Percentiles rank a stretch among this genome's conserved stretches.
phyloP scores from a whole-genome alignment of 768 basidiomycete species.

The Galerina marginata region DNA sequence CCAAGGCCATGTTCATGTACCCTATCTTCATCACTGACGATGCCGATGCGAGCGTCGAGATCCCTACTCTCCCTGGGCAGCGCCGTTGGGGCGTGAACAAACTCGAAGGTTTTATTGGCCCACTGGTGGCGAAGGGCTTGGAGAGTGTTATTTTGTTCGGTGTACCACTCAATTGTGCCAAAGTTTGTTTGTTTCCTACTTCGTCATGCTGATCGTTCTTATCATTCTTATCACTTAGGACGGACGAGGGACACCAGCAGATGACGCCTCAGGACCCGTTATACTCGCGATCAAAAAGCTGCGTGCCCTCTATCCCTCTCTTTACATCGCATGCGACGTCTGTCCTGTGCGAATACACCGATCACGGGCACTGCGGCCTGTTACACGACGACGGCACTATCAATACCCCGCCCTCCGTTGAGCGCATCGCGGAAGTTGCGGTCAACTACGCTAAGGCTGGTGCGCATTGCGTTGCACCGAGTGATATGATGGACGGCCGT shows the following conservation, averaged over 20 bases:
- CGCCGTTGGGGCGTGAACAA: slow-evolving; percentile 95
- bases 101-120: slow-evolving; percentile 84
- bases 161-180: slow-evolving; percentile 80
- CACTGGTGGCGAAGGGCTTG: slow-evolving; percentile 89
- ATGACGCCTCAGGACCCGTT: slow-evolving; percentile 89
- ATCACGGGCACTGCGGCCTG: slow-evolving; percentile 95
- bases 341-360: slow-evolving; percentile 99
- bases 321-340: slow-evolving; percentile 94
- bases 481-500: slow-evolving; percentile 99
- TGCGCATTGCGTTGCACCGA: slow-evolving; percentile 98
- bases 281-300: slow-evolving; percentile 89
- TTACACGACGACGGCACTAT: slow-evolving; percentile 79
- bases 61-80: slow-evolving; percentile 83
- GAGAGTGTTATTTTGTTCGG: slow-evolving; percentile 94
- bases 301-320: slow-evolving; percentile 73
- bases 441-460: slow-evolving; percentile 92
- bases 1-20: slow-evolving; percentile 97
- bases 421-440: slow-evolving; percentile 92
- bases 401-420: slow-evolving; percentile 75
- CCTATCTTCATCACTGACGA: slow-evolving; percentile 99
- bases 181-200: slow-evolving; percentile 50
- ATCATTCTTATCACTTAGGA: slow-evolving; percentile 60
- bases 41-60: slow-evolving; percentile 79
- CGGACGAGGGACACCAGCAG: slow-evolving; percentile 81
- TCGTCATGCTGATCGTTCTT: neutral